A percentile compares a stretch with the other conserved stretches of the same genome.
These are phyloP conservation scores for Phytophthora fragariaefolia DNA, from an alignment of 352 stramenopile genomes.

Conservation along the genomic window DNA sequence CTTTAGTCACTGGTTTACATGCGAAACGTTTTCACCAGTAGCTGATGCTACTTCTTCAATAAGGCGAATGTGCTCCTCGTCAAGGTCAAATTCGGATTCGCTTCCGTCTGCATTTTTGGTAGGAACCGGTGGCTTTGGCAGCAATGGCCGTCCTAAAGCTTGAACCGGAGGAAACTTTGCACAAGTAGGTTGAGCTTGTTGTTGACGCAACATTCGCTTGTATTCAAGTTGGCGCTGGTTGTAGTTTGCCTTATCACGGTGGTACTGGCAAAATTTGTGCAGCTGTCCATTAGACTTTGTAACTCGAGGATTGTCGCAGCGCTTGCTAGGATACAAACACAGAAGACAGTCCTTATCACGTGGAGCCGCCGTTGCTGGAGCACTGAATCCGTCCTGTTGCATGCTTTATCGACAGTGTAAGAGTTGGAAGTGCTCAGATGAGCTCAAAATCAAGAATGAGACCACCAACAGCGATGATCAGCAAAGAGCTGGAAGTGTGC, in stretches of 20 bases:
- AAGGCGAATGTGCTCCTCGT: constrained; percentile 25
- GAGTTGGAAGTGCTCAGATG: background rate
- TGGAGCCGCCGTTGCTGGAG: background rate
- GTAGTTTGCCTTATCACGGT: constrained; percentile 38
- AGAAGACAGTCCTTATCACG: background rate
- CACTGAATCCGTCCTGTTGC: background rate
- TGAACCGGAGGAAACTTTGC: background rate
- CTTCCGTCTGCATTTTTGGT: background rate
- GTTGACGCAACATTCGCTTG: constrained; percentile 7
- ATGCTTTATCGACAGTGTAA: constrained; percentile 1
- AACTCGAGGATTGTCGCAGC: constrained; percentile 43
- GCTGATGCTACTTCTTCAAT: constrained; percentile 25
- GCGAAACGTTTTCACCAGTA: background rate
- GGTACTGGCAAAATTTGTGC: constrained; percentile 24
- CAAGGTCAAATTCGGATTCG: constrained; percentile 18
- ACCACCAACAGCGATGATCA: background rate
- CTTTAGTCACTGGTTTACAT: constrained; percentile 4
- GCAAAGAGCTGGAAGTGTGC: background rate
- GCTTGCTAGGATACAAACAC: constrained; percentile 51
- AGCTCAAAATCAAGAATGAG: constrained; percentile 18
- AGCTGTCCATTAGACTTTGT: constrained; percentile 52
- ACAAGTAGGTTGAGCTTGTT: background rate
- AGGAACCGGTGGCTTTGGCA: constrained; percentile 3
- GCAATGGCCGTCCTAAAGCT: background rate
- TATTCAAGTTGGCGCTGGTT: constrained; percentile 26